Evolutionary conservation across 2,329 filamentous ascomycete genomes (phyloP), one percentile per base, ranked within the genome.

Genomic region (Beauveria pseudobassiana): DNA sequence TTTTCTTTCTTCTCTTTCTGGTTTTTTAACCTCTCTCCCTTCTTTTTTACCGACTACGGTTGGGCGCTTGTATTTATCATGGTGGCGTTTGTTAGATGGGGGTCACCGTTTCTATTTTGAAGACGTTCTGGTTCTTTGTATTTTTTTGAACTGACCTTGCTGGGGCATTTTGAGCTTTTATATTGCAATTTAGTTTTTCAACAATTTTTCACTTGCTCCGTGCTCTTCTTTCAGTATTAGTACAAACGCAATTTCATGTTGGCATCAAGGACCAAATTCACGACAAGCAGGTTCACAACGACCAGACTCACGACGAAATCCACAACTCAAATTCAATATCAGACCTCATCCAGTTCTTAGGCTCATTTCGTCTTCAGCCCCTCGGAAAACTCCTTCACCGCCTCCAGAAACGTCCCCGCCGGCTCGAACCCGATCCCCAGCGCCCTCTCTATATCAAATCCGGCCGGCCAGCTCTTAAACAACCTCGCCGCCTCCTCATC

Each of bases 391-490:
- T 69, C 70, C 48, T 64, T 66, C 3, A 74, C 68, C 3, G 72
- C 72, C 58, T 74, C 70, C n/a, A 67, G 63, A 34, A 76, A 63
- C 7, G 66, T 56, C 5, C 76, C 75, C 70, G 85, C 83, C 1
- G 73, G 72, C 55, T 72, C 68, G 64, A 84, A 77, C 0, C 83
- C 83, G 59, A 89, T 69, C 9, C 73, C 70, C 63, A 77, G 75
- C 4, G 86, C 86, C 64, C 80, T 78, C 1, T 73, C 69, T 8
- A 74, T 78, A 64, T 83, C 77, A 63, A 83, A 81, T 52, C 74
- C 72, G 8, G 78, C 74, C n/a, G 82, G 80, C 82, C 82, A 85
- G 18, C 76, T 78, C 62, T 77, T 76, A 16, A 85, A 79, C 63
- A 85, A 82, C 56, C 72, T 74, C 67, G 80, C 76, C 20, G 79